phyloP scores from a whole-genome alignment of 257 asterid genomes.

The Orobanche coerulescens region DNA sequence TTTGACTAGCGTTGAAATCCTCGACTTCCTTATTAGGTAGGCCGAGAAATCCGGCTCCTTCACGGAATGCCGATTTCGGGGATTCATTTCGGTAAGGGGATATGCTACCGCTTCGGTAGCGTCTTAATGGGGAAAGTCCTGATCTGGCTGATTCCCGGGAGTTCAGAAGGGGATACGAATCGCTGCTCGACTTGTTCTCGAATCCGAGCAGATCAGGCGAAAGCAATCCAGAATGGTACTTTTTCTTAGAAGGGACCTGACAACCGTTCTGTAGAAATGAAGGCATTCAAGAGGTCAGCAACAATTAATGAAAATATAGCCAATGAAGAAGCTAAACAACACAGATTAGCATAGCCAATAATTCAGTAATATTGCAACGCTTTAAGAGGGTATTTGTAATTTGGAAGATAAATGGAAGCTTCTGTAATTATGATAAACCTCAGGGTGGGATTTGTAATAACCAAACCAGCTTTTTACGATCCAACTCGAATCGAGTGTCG shows the following conservation, averaged over 20 bases:
- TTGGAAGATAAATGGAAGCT: no score
- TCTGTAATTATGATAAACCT: no score
- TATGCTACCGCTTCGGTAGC: slow-evolving; percentile 55
- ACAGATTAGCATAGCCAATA: no score
- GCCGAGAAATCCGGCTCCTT: slow-evolving; percentile 70
- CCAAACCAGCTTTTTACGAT: no score
- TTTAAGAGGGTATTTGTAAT: no score
- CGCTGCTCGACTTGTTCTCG: slow-evolving; percentile 30
- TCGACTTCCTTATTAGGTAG: slow-evolving; percentile 55
- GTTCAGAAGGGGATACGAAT: slow-evolving; percentile 29
- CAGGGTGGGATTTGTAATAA: no score
- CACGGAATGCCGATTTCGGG: slow-evolving; percentile 69
- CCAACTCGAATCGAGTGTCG: no score
- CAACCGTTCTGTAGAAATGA: slow-evolving; percentile 58
- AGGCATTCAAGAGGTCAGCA: slow-evolving; percentile 9
- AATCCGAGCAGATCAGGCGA: slow-evolving; percentile 42
- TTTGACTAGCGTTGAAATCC: slow-evolving; percentile 35
- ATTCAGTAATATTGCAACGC: no score
- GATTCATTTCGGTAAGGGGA: slow-evolving; percentile 81
- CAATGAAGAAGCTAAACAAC: not conserved
- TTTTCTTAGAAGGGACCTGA: slow-evolving; percentile 47
- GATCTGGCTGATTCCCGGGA: slow-evolving; percentile 32
- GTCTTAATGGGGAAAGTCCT: slow-evolving; percentile 60
- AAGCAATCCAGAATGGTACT: slow-evolving; percentile 68
- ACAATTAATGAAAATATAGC: not conserved